These are phyloP conservation scores for Metarhizium anisopliae DNA, from an alignment of 2,329 filamentous ascomycete species.

Conservation along the genomic window DNA sequence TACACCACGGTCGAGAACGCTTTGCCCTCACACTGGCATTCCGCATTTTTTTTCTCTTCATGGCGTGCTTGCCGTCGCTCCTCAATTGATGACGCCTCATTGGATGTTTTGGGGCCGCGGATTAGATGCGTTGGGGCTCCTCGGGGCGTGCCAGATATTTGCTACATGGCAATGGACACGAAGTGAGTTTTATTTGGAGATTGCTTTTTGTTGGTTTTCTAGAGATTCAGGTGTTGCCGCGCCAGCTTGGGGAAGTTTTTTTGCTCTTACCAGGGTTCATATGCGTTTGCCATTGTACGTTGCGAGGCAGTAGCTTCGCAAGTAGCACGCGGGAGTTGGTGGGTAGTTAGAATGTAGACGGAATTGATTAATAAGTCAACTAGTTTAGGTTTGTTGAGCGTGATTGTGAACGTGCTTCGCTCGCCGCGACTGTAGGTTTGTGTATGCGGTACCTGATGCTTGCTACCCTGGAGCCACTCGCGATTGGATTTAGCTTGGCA, in stretches of 20 bases:
- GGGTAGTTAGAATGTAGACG: conserved; percentile 11
- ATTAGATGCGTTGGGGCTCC: background rate
- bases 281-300: background rate
- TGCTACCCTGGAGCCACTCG: background rate
- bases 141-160: background rate
- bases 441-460: background rate
- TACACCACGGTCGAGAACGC: background rate
- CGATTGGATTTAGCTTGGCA: background rate
- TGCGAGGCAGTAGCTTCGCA: background rate
- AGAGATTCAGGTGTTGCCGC: background rate
- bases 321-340: conserved; percentile 8
- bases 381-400: background rate
- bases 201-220: background rate
- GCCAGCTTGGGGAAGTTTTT: background rate
- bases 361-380: conserved; percentile 10
- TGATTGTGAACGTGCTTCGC: background rate
- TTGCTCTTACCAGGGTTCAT: background rate
- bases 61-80: background rate
- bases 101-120: background rate
- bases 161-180: background rate
- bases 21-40: background rate
- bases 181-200: background rate
- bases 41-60: background rate
- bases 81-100: background rate
- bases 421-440: background rate